Conservation (phyloP, 2,329 filamentous ascomycete genomes). For the Alternaria rosae region DNA sequence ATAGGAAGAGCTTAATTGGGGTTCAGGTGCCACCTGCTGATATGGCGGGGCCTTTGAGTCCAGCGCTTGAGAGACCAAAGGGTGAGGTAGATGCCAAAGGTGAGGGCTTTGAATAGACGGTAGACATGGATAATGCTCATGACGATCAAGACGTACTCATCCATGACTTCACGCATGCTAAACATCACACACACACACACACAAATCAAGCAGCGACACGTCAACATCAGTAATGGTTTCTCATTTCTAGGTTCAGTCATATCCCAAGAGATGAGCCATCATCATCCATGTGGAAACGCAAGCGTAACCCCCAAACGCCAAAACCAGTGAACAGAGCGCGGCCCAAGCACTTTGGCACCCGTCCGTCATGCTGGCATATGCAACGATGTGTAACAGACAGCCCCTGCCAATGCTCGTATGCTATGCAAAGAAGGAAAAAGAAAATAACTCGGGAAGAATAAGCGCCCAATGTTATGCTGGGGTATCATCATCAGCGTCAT, state of each 20-base stretch:
- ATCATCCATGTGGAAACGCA: slow-evolving; percentile 1
- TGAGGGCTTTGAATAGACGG: slow-evolving; percentile 42
- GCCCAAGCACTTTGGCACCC: slow-evolving; percentile 51
- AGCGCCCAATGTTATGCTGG: slow-evolving; percentile 37
- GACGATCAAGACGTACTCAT: neutral
- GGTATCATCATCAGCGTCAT: slow-evolving; percentile 29
- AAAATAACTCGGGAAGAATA: slow-evolving; percentile 24
- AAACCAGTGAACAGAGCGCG: slow-evolving; percentile 33
- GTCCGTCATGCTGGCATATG: slow-evolving; percentile 35
- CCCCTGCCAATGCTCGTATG: slow-evolving; percentile 38
- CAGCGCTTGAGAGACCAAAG: slow-evolving; percentile 33
- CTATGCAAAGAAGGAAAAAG: slow-evolving; percentile 37
- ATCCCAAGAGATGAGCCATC: slow-evolving; percentile 1
- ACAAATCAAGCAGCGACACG: neutral
- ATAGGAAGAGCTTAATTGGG: slow-evolving; percentile 55
- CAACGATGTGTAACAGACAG: slow-evolving; percentile 20
- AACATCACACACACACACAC: neutral
- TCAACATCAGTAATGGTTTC: slow-evolving; percentile 1
- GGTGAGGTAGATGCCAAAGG: slow-evolving; percentile 32
- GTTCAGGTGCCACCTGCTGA: slow-evolving; percentile 35
- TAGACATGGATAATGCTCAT: slow-evolving; percentile 10
- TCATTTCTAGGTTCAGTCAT: neutral
- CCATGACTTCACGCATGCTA: neutral
- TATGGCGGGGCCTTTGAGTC: slow-evolving; percentile 38
- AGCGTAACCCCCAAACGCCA: slow-evolving; percentile 31